These are phyloP conservation scores for Ceratobasidium sp. DNA, from an alignment of 1,284 basidiomycete genomes.

Conservation along the genomic window DNA sequence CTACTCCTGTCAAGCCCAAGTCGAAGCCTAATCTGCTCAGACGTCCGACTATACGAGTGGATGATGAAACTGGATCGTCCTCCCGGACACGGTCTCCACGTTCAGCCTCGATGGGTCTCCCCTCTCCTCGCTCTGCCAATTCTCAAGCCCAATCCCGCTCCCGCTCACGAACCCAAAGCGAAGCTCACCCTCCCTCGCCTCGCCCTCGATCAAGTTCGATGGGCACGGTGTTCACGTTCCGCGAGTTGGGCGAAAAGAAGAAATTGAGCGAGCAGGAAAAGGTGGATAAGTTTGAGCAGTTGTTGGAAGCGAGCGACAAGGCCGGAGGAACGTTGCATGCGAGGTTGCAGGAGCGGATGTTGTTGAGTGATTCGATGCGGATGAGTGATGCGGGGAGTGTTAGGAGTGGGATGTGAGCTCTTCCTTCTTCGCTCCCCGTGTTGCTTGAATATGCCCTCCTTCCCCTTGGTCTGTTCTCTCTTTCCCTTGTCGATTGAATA, in stretches of 20 bases:
- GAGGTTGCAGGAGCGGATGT: conserved; percentile 10
- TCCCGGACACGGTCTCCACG: conserved; percentile 12
- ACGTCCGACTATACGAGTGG: conserved; percentile 26
- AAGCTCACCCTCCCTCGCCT: not conserved
- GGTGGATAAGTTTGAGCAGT: conserved; percentile 47
- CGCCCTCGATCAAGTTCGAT: conserved; percentile 39
- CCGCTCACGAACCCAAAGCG: not conserved
- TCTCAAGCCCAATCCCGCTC: too few relatives aligned
- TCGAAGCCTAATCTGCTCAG: conserved; percentile 30
- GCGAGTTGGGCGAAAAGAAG: conserved; percentile 16
- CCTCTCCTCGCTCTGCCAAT: too few relatives aligned
- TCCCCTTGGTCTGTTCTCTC: conserved; percentile 6
- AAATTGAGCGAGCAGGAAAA: conserved; percentile 48
- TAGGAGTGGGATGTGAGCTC: conserved; percentile 13
- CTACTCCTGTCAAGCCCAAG: conserved; percentile 13
- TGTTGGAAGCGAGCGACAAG: conserved; percentile 49
- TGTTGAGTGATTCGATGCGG: conserved; percentile 23
- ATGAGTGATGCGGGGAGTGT: conserved; percentile 8
- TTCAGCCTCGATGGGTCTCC: conserved; percentile 41
- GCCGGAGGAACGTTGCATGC: conserved; percentile 49
- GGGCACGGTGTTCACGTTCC: conserved; percentile 41
- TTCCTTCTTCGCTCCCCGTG: not conserved
- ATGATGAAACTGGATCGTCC: not conserved
- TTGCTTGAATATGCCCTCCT: conserved; percentile 11
- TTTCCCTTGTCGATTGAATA: too few relatives aligned